Base-by-base conservation (phyloP, 1,139 yeast species). In the Ogataea hybrid region DNA sequence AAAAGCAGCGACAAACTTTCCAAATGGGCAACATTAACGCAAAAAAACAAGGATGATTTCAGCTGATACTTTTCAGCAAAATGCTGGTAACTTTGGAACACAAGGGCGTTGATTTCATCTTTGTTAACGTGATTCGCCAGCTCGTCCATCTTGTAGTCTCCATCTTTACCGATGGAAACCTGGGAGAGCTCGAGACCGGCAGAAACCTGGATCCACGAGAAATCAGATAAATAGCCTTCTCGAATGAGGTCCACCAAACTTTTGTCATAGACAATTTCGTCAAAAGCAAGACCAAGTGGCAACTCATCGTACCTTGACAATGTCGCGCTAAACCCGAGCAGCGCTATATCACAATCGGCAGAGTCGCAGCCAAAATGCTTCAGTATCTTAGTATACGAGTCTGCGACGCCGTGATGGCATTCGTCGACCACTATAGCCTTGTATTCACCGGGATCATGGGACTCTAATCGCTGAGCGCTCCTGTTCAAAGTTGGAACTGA, bases 311-410 rank as follows among this genome's bases (percentile, higher is more conserved):
- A 74, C 43, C 98, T 64, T 36, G 67, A 70, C 49, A 82, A 59
- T 0, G 98, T 90, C 0, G 97, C 97, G 6, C 96, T 84, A 54
- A 92, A 87, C 1, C 97, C 97, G 15, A 88, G 69, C 0, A 88
- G 79, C 7, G 79, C 73, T 1, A 81, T 67, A 2, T 64, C 63
- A 46, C 79, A 70, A 0, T 67, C 60, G 0, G 67, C 46, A 1
- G 59, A 56, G 16, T 57, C 44, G 2, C 87, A 85, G 0, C 70
- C 68, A 55, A 90, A 81, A 52, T 85, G 72, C 5, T 68, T 59
- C 41, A 88, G 62, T 1, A 89, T 71, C 32, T 71, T 70, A 12
- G 65, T 35, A 69, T 92, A 92, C 0, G 90, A 72, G 11, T 63
- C 57, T 0, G 96, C 92, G 0, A 87, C 84, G 0, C 96, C 84